A percentile compares a stretch with the other conserved stretches of the same genome.
These are phyloP conservation scores for Russula compacta DNA, from an alignment of 768 basidiomycete species.

Conservation along the genomic window DNA sequence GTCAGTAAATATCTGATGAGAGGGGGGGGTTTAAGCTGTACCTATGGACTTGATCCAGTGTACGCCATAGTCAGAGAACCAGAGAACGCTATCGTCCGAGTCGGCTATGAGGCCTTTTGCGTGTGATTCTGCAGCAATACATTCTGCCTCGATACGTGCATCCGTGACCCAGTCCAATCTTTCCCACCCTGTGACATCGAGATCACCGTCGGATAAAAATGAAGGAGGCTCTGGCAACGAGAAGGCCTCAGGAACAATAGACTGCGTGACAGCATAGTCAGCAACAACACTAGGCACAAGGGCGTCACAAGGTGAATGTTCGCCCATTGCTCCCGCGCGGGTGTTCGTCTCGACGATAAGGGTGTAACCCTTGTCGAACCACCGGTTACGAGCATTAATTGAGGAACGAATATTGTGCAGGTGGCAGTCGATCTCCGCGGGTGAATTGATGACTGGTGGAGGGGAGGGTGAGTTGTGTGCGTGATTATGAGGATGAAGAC, in stretches of 20 bases:
- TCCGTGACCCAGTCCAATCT: slow-evolving; percentile 72
- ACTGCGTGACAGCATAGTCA: slow-evolving; percentile 71
- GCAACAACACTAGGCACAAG: slow-evolving; percentile 80
- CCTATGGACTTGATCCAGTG: slow-evolving; percentile 79
- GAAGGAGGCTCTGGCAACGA: slow-evolving; percentile 13
- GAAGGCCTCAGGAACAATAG: slow-evolving; percentile 46
- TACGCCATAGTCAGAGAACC: slow-evolving; percentile 74
- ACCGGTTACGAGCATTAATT: slow-evolving; percentile 63
- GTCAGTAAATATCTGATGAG: not conserved
- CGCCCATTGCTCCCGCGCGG: slow-evolving; percentile 79
- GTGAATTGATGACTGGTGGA: slow-evolving; percentile 16
- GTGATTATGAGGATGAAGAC: slow-evolving; percentile 26
- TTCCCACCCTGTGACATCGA: slow-evolving; percentile 36
- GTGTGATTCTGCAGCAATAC: slow-evolving; percentile 45
- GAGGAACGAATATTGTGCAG: slow-evolving; percentile 65
- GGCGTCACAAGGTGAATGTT: slow-evolving; percentile 87
- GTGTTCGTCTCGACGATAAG: slow-evolving; percentile 79
- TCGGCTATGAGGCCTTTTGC: slow-evolving; percentile 56
- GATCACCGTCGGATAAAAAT: slow-evolving; percentile 12
- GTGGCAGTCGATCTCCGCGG: slow-evolving; percentile 54
- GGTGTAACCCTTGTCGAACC: slow-evolving; percentile 83
- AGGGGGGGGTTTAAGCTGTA: slow-evolving; percentile 29
- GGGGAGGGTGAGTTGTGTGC: not conserved
- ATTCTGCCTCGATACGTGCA: slow-evolving; percentile 45
- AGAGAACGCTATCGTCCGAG: slow-evolving; percentile 77